Base-by-base conservation (phyloP, 148 eudicot species). In the Amaranthus cruentus region DNA sequence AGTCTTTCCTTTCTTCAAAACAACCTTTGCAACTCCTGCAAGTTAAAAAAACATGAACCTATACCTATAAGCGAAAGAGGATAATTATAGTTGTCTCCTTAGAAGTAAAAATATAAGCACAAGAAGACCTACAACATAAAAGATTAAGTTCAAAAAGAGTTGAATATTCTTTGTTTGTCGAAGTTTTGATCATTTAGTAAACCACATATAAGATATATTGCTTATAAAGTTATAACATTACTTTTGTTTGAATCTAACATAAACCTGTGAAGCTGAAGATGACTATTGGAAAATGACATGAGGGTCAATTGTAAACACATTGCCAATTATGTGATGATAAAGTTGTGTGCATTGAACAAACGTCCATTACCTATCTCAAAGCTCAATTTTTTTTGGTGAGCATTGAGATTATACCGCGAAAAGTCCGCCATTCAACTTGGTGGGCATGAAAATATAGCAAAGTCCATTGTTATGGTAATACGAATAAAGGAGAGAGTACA, bases 1-100 rank as follows among this genome's bases (percentile, higher is more conserved):
- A 9, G 91, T 85, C 77, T 94, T 94, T 48, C 97, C 97, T 81
- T 91, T 91, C 80, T 94, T 94, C 53, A 94, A 76, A 53, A 94
- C 88, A 73, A 94, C 98, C 85, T 91, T 94, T 50, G 91, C 93
- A 64, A 91, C 65, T 70, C 89, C 98, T 93, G 69, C 61, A 52
- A 81, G 55, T 44, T 47, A 43, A 6, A 71, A 7, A 14, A 3
- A 7, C 8, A 57, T 28, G 15, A 28, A 56, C 53, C 42, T 55
- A 7, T 46, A 43, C 56, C 62, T 28, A 70, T 56, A 7, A 56
- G 52, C 38, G 44, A 9, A 56, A 13, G 51, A 65, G 38, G 14
- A 4, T 0, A 7, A 9, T 9, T n/a, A 13, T 3, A 53, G 9
- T 53, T 11, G 9, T 53, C 3, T 42, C 66, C 46, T 46, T 56